A percentile compares a stretch with the other conserved stretches of the same genome.
Evolutionary conservation across 805 yeast species (phyloP).

Genomic region (Metschnikowia santaceciliae): DNA sequence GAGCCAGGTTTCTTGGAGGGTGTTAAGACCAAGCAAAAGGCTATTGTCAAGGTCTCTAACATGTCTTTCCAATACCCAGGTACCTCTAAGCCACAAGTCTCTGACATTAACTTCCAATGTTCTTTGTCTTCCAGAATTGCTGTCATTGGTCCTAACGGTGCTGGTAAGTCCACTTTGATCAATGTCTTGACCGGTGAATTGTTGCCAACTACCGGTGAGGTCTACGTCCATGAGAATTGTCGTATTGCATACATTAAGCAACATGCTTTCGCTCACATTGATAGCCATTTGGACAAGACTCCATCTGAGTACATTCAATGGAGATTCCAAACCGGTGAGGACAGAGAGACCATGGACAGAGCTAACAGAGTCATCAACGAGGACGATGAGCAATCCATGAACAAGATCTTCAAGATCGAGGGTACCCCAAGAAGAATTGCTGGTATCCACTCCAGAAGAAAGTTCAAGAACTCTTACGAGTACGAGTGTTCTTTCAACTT

Average conservation of each 20-base stretch:
- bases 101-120: slow-evolving; percentile 95
- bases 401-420: slow-evolving; percentile 98
- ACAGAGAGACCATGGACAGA: slow-evolving; percentile 99
- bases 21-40: slow-evolving; percentile 99
- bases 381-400: slow-evolving; percentile 96
- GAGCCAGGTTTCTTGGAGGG: slow-evolving; percentile 99
- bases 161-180: slow-evolving; percentile 99
- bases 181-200: slow-evolving; percentile 99
- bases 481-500: slow-evolving; percentile 96
- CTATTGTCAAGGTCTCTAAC: slow-evolving; percentile 95
- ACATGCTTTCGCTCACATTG: slow-evolving; percentile 99
- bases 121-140: slow-evolving; percentile 99
- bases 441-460: slow-evolving; percentile 94
- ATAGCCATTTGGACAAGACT: slow-evolving; percentile 97
- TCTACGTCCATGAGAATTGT: slow-evolving; percentile 98
- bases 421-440: slow-evolving; percentile 97
- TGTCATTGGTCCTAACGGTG: slow-evolving; percentile 99
- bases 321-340: slow-evolving; percentile 99
- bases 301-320: slow-evolving; percentile 99
- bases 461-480: slow-evolving; percentile 99
- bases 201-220: slow-evolving; percentile 97
- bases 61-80: slow-evolving; percentile 99
- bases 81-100: slow-evolving; percentile 92
- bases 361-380: slow-evolving; percentile 98
- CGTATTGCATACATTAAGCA: slow-evolving; percentile 99